Percentiles rank a stretch among this genome's conserved stretches.
Conservation (phyloP, 805 yeast species). For the Wickerhamiella australiensis region DNA sequence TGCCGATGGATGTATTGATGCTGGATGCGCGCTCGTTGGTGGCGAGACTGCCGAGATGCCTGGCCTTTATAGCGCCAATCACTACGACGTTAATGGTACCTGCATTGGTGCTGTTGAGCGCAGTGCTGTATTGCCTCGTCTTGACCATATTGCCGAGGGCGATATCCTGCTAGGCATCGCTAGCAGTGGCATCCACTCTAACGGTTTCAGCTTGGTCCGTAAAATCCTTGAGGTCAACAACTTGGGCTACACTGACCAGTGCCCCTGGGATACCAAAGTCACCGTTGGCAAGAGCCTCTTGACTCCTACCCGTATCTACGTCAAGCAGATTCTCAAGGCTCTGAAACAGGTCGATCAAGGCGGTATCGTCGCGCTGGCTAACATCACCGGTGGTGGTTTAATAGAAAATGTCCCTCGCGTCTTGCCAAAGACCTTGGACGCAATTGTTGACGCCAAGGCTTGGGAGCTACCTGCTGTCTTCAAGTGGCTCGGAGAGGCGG, state of each 20-base stretch:
- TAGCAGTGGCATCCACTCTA: constrained; percentile 91
- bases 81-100: constrained; percentile 97
- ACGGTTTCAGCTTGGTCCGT: constrained; percentile 90
- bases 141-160: constrained; percentile 57
- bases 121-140: constrained; percentile 58
- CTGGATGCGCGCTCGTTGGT: constrained; percentile 97
- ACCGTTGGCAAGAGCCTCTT: constrained; percentile 79
- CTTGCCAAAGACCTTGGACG: constrained; percentile 67
- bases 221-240: constrained; percentile 72
- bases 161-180: constrained; percentile 75
- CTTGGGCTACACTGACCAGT: constrained; percentile 55
- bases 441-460: constrained; percentile 59
- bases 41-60: constrained; percentile 99
- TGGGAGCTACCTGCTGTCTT: constrained; percentile 87
- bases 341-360: constrained; percentile 40
- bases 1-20: constrained; percentile 85
- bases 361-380: constrained; percentile 76
- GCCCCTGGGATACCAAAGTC: constrained; percentile 69
- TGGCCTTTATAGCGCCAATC: constrained; percentile 90
- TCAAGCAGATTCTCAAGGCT: constrained; percentile 72
- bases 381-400: constrained; percentile 97
- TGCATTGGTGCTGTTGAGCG: constrained; percentile 93
- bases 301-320: constrained; percentile 88
- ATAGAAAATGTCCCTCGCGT: constrained; percentile 95
- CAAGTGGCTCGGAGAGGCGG: constrained; percentile 87